phyloP scores from a whole-genome alignment of 345 rosid species.

The Capsella bursapastoris region DNA sequence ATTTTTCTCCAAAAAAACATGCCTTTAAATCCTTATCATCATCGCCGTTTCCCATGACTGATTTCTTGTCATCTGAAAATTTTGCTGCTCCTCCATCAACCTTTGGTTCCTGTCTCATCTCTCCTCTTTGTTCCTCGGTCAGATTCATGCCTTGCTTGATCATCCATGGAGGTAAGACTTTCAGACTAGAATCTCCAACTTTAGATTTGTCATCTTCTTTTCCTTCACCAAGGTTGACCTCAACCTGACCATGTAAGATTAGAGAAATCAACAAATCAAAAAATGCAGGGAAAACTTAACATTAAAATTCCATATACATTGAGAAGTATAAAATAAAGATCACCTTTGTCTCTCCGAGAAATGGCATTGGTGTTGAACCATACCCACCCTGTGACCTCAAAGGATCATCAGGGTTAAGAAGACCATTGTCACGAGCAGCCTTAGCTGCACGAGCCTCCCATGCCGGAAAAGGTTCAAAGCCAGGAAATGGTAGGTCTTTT shows the following conservation, averaged over 20 bases:
- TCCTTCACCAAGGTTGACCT: not conserved
- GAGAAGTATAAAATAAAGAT: not conserved
- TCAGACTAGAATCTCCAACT: constrained; percentile 49
- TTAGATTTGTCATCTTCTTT: constrained; percentile 34
- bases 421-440: not conserved
- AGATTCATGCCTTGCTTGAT: constrained; percentile 90
- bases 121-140: constrained; percentile 88
- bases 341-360: not conserved
- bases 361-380: constrained; percentile 7
- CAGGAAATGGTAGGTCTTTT: not conserved
- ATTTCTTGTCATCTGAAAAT: constrained; percentile 74
- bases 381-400: not conserved
- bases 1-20: constrained; percentile 12
- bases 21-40: constrained; percentile 55
- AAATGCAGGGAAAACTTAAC: not conserved
- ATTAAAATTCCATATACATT: not conserved
- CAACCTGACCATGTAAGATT: not conserved
- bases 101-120: constrained; percentile 54
- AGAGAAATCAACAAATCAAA: not conserved
- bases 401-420: not conserved
- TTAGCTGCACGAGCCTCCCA: not conserved
- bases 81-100: constrained; percentile 32
- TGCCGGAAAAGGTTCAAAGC: not conserved
- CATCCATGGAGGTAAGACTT: constrained; percentile 95
- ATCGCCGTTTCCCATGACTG: constrained; percentile 53